Evolutionary conservation across 805 yeast genomes (phyloP), one percentile per base, ranked within the genome.

Genomic region (Jamesozyma jinghongensis): DNA sequence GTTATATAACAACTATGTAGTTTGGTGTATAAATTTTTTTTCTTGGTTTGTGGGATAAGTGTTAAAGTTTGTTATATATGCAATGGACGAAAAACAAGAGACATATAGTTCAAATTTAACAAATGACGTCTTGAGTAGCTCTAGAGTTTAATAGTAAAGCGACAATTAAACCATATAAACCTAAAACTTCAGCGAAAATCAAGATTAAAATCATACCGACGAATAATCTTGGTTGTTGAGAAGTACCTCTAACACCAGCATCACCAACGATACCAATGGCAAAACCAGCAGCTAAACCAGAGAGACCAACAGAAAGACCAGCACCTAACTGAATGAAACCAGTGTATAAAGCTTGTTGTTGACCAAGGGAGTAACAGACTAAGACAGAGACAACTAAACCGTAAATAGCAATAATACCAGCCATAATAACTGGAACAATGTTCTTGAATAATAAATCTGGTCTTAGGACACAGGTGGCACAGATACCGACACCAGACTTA

Each of bases 231-330:
- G 97, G 97, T 71, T 90, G 98, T 68, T 88, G 97, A 49, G 95
- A 92, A 52, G 88, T 81, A 69, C 96, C 95, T 74, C 97, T 85
- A 44, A 90, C 97, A 76, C 98, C 98, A 44, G 95, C 97, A 66
- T 90, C 98, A 67, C 98, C 98, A 52, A 90, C 98, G 54, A 90
- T 90, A 71, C 98, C 98, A 70, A 90, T 90, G 66, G 98, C 97
- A 62, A 86, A 90, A 55, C 98, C 98, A 51, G 97, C 96, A 61
- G 97, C 97, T 62, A 90, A 75, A 66, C 97, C 96, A 48, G 95
- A 82, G 55, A 90, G 75, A 61, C 98, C 98, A 52, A 90, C 98
- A 38, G 96, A 84, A 57, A 90, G 75, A 67, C 98, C 98, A 45
- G 97, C 95, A 69, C 96, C 97, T 59, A 90, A 74, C 73, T 90